phyloP scores from a whole-genome alignment of 139 green algal genomes.

The Coelastrella sp. region DNA sequence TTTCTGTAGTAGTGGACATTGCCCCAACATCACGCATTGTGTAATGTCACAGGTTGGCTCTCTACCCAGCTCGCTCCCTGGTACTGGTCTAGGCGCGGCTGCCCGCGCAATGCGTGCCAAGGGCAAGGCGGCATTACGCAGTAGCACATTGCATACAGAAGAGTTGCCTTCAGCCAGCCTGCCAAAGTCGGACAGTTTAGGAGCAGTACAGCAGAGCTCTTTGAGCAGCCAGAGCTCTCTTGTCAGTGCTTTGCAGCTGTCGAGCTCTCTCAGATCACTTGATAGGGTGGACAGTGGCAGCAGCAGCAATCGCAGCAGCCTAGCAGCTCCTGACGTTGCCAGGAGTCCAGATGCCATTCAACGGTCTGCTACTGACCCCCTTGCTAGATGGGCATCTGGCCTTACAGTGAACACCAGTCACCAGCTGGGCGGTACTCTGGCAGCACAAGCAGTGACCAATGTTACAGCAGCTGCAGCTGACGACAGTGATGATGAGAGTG shows the following conservation, averaged over 20 bases:
- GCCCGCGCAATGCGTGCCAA: slow-evolving; percentile 1
- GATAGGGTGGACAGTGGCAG: not conserved
- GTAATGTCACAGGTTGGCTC: not conserved
- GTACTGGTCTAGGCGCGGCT: not conserved
- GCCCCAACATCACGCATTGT: too few relatives aligned
- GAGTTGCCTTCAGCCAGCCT: not conserved
- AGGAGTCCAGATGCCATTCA: too few relatives aligned
- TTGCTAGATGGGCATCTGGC: not conserved
- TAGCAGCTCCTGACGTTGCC: too few relatives aligned
- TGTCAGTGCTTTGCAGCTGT: too few relatives aligned
- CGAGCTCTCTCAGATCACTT: too few relatives aligned
- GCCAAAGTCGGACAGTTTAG: too few relatives aligned
- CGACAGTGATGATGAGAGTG: not conserved
- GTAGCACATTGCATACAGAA: not conserved
- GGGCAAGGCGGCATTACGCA: slow-evolving; percentile 14
- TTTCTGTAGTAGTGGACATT: too few relatives aligned
- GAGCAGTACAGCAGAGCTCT: too few relatives aligned
- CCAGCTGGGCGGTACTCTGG: not conserved
- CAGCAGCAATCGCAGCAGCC: not conserved
- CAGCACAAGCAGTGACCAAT: not conserved
- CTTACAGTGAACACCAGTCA: slow-evolving; percentile 6
- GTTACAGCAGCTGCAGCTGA: not conserved
- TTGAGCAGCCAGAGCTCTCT: too few relatives aligned
- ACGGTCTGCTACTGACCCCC: not conserved
- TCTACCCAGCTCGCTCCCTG: not conserved